A percentile compares a stretch with the other conserved stretches of the same genome.
Conservation (phyloP, 2,329 filamentous ascomycete species). For the Colletotrichum nymphaeae region DNA sequence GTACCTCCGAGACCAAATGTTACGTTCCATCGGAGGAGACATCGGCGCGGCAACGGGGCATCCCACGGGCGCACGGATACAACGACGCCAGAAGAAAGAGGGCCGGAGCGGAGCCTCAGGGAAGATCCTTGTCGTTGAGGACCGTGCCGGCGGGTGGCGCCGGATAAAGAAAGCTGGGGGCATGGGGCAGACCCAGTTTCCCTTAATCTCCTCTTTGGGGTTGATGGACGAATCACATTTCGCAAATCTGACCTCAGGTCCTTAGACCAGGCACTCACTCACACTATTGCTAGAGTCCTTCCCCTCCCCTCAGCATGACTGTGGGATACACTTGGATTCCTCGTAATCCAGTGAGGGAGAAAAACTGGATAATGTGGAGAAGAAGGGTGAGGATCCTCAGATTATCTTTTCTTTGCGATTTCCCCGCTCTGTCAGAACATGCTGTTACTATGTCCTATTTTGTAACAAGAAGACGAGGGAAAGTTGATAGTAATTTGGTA, state of each 20-base stretch:
- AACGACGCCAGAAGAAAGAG: too few relatives aligned
- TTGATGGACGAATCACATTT: slow-evolving; percentile 4
- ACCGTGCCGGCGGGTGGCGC: slow-evolving; percentile 8
- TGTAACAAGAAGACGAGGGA: slow-evolving; percentile 5
- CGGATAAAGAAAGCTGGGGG: slow-evolving; percentile 8
- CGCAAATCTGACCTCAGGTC: neutral
- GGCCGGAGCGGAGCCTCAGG: slow-evolving; percentile 21
- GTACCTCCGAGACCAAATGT: slow-evolving; percentile 1
- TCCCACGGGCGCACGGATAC: too few relatives aligned
- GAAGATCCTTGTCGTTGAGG: neutral
- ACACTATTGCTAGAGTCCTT: neutral
- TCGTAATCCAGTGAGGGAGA: neutral
- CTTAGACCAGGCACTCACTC: neutral
- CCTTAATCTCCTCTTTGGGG: neutral
- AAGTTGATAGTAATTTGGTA: neutral
- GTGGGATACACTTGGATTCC: neutral
- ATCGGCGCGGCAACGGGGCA: neutral
- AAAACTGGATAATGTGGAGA: slow-evolving; percentile 24
- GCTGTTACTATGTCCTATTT: slow-evolving; percentile 20
- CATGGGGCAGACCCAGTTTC: slow-evolving; percentile 21
- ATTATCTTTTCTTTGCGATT: slow-evolving; percentile 9
- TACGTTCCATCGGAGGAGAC: slow-evolving; percentile 33
- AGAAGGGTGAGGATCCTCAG: neutral
- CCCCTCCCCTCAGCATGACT: neutral
- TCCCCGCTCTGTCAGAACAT: neutral